A percentile compares a stretch with the other conserved stretches of the same genome.
phyloP scores from a whole-genome alignment of 352 stramenopile species.

The Phytophthora sp. region DNA sequence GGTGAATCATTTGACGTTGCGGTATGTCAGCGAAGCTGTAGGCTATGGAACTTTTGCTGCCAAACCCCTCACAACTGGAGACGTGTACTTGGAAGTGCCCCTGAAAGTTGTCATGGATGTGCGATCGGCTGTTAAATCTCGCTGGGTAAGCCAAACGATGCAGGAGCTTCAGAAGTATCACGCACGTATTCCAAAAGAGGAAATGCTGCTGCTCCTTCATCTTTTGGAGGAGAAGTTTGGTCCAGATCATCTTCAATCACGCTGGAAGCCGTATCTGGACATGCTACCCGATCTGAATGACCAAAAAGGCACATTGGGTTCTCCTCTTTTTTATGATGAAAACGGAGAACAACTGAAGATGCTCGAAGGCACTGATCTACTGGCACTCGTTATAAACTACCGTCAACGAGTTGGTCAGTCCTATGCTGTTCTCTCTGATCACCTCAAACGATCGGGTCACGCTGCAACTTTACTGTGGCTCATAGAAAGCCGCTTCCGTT shows the following conservation, averaged over 20 bases:
- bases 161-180: slow-evolving; percentile 16
- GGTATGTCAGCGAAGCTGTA: slow-evolving; percentile 53
- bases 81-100: slow-evolving; percentile 88
- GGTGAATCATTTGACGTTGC: slow-evolving; percentile 62
- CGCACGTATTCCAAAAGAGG: slow-evolving; percentile 41
- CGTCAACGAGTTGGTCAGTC: slow-evolving; percentile 29
- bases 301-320: slow-evolving; percentile 23
- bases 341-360: slow-evolving; percentile 55
- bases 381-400: slow-evolving; percentile 47
- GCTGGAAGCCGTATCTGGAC: slow-evolving; percentile 89
- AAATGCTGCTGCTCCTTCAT: slow-evolving; percentile 71
- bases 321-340: slow-evolving; percentile 60
- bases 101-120: slow-evolving; percentile 70
- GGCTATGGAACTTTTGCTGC: slow-evolving; percentile 75
- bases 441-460: neutral
- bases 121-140: slow-evolving; percentile 55
- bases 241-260: slow-evolving; percentile 37
- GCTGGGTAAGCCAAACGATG: slow-evolving; percentile 46
- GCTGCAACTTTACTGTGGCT: slow-evolving; percentile 46
- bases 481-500: slow-evolving; percentile 68
- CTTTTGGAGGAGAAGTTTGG: slow-evolving; percentile 87
- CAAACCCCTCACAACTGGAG: slow-evolving; percentile 50
- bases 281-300: slow-evolving; percentile 62
- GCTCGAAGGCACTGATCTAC: slow-evolving; percentile 55
- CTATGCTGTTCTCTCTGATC: slow-evolving; percentile 14